Evolutionary conservation across 495 filamentous ascomycete genomes (phyloP).

Genomic region (Penicillium lagena): DNA sequence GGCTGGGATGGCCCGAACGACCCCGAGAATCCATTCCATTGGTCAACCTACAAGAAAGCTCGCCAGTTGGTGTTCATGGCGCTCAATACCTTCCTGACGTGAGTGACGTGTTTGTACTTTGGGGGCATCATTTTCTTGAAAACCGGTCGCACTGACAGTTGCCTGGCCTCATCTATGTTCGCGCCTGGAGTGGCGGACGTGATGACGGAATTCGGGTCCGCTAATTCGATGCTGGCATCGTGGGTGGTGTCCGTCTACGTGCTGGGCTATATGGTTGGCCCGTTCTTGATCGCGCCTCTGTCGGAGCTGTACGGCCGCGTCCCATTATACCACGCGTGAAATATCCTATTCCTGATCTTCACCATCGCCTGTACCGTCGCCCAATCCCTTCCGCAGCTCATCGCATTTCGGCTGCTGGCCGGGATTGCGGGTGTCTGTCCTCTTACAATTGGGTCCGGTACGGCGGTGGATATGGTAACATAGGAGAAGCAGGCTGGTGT

Average conservation of each 20-base stretch:
- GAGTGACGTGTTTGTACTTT: too few species aligned
- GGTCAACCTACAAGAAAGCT: slow-evolving; percentile 12
- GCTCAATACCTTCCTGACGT: slow-evolving; percentile 44
- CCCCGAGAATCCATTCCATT: slow-evolving; percentile 38
- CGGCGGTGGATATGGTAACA: slow-evolving; percentile 47
- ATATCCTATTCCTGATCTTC: slow-evolving; percentile 48
- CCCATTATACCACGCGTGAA: slow-evolving; percentile 36
- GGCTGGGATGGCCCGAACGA: slow-evolving; percentile 42
- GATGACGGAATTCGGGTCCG: slow-evolving; percentile 49
- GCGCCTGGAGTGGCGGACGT: slow-evolving; percentile 50
- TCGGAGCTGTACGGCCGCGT: slow-evolving; percentile 51
- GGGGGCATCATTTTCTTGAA: too few species aligned
- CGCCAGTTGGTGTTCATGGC: slow-evolving; percentile 44
- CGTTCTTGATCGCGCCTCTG: slow-evolving; percentile 64
- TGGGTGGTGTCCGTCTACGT: slow-evolving; percentile 64
- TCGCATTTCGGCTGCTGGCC: slow-evolving; percentile 49
- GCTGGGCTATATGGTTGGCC: slow-evolving; percentile 65
- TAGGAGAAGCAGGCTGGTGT: slow-evolving; percentile 20
- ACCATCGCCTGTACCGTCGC: slow-evolving; percentile 51
- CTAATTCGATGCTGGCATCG: slow-evolving; percentile 45
- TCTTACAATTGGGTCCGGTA: slow-evolving; percentile 30
- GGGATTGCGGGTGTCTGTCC: slow-evolving; percentile 46
- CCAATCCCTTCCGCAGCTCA: slow-evolving; percentile 35
- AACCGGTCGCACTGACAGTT: background rate
- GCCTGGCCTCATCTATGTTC: slow-evolving; percentile 51